These are phyloP conservation scores for Taphrina pruni DNA, from an alignment of 1,139 yeast genomes.

Conservation along the genomic window DNA sequence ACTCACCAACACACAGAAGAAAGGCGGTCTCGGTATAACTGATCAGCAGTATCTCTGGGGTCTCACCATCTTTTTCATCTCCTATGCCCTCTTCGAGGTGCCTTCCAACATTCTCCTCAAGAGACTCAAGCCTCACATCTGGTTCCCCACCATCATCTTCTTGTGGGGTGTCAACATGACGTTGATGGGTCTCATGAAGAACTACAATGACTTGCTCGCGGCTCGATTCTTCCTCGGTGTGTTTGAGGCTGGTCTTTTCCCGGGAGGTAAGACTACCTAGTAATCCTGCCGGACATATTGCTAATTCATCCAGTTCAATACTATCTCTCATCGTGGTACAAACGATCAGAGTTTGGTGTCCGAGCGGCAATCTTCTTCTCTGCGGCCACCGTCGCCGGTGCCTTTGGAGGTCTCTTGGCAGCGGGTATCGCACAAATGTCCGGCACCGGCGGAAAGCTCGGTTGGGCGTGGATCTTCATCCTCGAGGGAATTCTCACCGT, in stretches of 20 bases:
- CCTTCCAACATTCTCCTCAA: conserved; percentile 69
- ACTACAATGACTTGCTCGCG: conserved; percentile 64
- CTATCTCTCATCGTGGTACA: conserved; percentile 84
- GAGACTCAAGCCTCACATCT: conserved; percentile 60
- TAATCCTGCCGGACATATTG: not conserved
- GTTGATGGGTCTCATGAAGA: conserved; percentile 61
- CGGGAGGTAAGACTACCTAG: conserved; percentile 60
- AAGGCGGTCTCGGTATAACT: conserved; percentile 55
- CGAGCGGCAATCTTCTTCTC: conserved; percentile 89
- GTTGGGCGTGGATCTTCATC: conserved; percentile 89
- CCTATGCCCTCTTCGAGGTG: conserved; percentile 70
- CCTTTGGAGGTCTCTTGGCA: conserved; percentile 82
- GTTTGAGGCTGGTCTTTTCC: conserved; percentile 92
- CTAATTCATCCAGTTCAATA: conserved; percentile 61
- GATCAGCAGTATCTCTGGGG: conserved; percentile 65
- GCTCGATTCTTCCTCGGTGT: conserved; percentile 77
- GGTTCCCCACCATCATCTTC: conserved; percentile 48
- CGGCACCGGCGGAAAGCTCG: conserved; percentile 69
- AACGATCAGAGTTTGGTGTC: conserved; percentile 74
- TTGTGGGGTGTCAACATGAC: conserved; percentile 58
- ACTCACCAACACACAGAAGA: conserved; percentile 48
- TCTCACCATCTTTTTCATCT: conserved; percentile 72
- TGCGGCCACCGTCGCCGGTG: conserved; percentile 82
- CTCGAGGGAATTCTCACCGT: conserved; percentile 76
- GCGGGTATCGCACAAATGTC: conserved; percentile 90